Evolutionary conservation across 306 rosid species (phyloP).

Genomic region (Quillaja saponaria): DNA sequence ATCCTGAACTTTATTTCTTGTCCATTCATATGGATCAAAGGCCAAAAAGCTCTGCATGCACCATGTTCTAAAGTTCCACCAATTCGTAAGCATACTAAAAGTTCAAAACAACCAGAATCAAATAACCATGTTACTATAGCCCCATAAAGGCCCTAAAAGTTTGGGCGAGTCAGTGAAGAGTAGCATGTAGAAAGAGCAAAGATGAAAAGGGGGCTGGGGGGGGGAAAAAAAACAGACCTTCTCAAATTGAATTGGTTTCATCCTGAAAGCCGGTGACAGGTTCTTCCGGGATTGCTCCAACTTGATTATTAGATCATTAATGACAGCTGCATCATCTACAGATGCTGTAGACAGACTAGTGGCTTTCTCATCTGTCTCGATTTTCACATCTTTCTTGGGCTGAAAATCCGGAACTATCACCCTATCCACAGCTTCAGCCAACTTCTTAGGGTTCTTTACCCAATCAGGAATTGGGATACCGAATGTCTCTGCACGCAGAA

Average conservation of each 20-base stretch:
- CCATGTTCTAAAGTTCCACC: too few species aligned
- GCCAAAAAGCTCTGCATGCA: too few species aligned
- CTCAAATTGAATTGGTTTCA: constrained; percentile 96
- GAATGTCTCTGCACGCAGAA: constrained; percentile 87
- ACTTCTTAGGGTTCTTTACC: constrained; percentile 66
- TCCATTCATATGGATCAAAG: not conserved
- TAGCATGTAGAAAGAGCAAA: constrained; percentile 9
- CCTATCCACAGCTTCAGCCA: constrained; percentile 72
- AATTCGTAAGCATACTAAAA: too few species aligned
- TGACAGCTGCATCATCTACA: constrained; percentile 78
- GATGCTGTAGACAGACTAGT: constrained; percentile 72
- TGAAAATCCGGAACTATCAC: constrained; percentile 80
- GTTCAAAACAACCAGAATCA: too few species aligned
- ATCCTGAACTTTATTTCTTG: not conserved
- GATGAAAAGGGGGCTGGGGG: not conserved
- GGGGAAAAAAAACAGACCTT: constrained; percentile 50
- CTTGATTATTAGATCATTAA: constrained; percentile 63
- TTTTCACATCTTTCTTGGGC: constrained; percentile 81
- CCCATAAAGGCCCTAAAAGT: too few species aligned
- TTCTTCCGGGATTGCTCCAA: constrained; percentile 58
- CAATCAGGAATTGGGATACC: constrained; percentile 87
- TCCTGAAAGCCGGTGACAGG: constrained; percentile 68
- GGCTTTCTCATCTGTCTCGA: constrained; percentile 92
- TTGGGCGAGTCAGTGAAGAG: not conserved
- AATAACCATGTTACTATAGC: too few species aligned